Conservation (phyloP, 2,329 filamentous ascomycete species). For the Blastomyces silverae region DNA sequence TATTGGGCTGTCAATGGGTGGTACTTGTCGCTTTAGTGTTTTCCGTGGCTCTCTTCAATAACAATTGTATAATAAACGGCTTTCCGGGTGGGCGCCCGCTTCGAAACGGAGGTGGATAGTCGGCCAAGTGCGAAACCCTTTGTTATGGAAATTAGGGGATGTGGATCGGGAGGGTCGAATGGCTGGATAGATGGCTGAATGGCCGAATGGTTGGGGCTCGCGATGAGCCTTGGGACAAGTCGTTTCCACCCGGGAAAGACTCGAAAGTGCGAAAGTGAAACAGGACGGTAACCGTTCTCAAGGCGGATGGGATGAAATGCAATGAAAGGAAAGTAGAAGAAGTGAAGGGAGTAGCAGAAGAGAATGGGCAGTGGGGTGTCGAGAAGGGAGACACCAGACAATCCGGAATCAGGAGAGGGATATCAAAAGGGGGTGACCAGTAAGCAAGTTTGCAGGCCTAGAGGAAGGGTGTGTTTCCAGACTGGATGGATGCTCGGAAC, state of each 20-base stretch:
- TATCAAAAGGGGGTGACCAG: conserved; percentile 13
- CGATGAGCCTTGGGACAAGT: conserved; percentile 28
- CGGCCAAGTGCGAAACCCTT: neutral
- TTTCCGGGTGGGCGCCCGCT: neutral
- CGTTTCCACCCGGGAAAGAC: conserved; percentile 40
- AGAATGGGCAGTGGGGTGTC: conserved; percentile 12
- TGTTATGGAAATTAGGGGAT: neutral
- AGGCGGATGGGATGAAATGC: conserved; percentile 2
- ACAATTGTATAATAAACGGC: neutral
- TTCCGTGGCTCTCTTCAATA: neutral
- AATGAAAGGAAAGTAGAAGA: conserved; percentile 16
- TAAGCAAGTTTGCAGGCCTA: conserved; percentile 23
- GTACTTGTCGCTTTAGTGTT: neutral
- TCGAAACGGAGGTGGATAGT: neutral
- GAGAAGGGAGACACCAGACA: conserved; percentile 1
- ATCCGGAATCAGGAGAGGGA: conserved; percentile 4
- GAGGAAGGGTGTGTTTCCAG: neutral
- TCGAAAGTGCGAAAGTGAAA: conserved; percentile 19
- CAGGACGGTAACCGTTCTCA: neutral
- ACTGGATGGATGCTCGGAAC: conserved; percentile 16
- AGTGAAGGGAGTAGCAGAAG: conserved; percentile 7
- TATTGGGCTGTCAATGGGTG: neutral
- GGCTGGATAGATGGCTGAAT: neutral
- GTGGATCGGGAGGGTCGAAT: neutral
- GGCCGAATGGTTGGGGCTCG: conserved; percentile 15